Conservation (phyloP, 306 rosid species). For the Cicer arietinum region DNA sequence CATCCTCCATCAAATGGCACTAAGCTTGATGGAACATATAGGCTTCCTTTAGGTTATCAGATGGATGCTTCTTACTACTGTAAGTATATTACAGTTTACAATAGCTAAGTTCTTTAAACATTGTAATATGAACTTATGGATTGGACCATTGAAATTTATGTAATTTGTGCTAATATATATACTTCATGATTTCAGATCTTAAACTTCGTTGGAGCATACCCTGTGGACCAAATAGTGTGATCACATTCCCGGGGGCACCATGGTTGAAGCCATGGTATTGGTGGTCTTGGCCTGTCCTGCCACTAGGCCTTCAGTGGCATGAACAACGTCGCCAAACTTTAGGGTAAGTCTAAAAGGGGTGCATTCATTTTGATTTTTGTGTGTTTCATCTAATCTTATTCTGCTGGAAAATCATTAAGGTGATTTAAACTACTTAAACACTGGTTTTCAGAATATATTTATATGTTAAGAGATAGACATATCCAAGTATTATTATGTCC, state of each 20-base stretch:
- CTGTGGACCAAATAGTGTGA: constrained; percentile 95
- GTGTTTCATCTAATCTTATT: background rate
- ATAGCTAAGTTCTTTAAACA: background rate
- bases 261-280: constrained; percentile 99
- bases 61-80: constrained; percentile 99
- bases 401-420: constrained; percentile 9
- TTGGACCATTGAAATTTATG: background rate
- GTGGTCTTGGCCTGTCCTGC: constrained; percentile 99
- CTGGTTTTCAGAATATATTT: background rate
- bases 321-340: constrained; percentile 67
- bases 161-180: background rate
- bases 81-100: constrained; percentile 43
- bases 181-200: constrained; percentile 57
- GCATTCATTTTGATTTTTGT: background rate
- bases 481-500: background rate
- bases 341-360: constrained; percentile 58
- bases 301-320: constrained; percentile 93
- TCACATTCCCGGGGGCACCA: constrained; percentile 88
- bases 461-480: background rate
- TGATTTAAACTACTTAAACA: background rate
- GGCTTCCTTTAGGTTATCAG: constrained; percentile 96
- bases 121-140: background rate
- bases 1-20: constrained; percentile 67
- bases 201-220: constrained; percentile 92
- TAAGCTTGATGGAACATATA: constrained; percentile 77